A percentile compares a stretch with the other conserved stretches of the same genome.
Evolutionary conservation across 2,329 filamentous ascomycete genomes (phyloP).

Genomic region (Sporothrix protearum): DNA sequence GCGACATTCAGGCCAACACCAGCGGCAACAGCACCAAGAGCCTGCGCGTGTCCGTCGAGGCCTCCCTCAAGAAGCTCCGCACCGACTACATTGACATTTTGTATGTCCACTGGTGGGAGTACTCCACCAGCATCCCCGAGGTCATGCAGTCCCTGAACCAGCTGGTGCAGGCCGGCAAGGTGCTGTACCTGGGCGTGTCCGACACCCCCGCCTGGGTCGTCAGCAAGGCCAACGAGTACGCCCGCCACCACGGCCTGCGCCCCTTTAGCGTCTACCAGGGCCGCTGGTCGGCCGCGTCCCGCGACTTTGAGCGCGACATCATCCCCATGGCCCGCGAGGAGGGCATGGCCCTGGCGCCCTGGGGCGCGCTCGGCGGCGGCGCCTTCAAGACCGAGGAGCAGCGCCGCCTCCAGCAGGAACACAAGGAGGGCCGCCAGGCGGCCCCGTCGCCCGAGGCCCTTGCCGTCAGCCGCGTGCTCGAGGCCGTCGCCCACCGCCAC

Average conservation of each 20-base stretch:
- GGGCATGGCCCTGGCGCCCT: conserved; percentile 54
- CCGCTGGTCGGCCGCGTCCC: conserved; percentile 56
- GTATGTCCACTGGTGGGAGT: conserved; percentile 57
- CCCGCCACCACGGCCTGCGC: conserved; percentile 56
- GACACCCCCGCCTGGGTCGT: conserved; percentile 58
- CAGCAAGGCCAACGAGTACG: conserved; percentile 53
- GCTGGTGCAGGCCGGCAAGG: conserved; percentile 51
- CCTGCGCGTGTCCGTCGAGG: conserved; percentile 52
- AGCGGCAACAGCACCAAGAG: conserved; percentile 62
- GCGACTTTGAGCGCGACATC: conserved; percentile 68
- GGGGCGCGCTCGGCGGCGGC: conserved; percentile 49
- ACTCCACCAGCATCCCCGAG: conserved; percentile 52
- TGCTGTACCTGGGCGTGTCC: conserved; percentile 56
- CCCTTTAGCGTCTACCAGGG: conserved; percentile 64
- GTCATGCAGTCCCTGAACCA: conserved; percentile 57
- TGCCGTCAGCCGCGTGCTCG: conserved; percentile 44
- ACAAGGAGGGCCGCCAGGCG: conserved; percentile 38
- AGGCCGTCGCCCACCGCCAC: conserved; percentile 49
- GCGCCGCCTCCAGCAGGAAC: conserved; percentile 26
- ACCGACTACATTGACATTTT: conserved; percentile 66
- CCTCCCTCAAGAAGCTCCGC: conserved; percentile 58
- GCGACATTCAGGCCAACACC: conserved; percentile 50
- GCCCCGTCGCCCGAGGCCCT: conserved; percentile 52
- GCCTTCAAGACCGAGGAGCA: conserved; percentile 37
- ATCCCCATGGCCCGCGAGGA: conserved; percentile 62